Percentiles rank a stretch among this genome's conserved stretches.
phyloP scores from a whole-genome alignment of 106 monocot species.

The Amphibolis antarctica region DNA sequence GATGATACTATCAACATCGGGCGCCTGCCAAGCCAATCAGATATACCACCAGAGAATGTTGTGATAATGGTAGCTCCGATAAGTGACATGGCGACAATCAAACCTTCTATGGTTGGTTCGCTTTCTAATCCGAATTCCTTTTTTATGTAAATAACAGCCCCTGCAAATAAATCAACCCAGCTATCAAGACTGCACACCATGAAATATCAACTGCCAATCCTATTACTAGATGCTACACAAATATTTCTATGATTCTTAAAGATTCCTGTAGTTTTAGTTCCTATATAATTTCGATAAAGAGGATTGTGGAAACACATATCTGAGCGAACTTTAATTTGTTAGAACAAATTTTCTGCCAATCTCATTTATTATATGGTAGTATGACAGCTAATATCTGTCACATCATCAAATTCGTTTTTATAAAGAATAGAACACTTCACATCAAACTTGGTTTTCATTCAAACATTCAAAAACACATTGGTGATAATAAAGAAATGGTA shows the following conservation, averaged over 20 bases:
- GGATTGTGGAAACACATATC: background rate
- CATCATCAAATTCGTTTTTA: background rate
- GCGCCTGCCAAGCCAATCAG: slow-evolving; percentile 18
- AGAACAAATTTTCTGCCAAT: background rate
- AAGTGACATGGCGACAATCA: slow-evolving; percentile 24
- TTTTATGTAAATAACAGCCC: slow-evolving; percentile 25
- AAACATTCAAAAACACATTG: background rate
- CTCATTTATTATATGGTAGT: background rate
- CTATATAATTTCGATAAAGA: background rate
- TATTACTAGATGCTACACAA: no score
- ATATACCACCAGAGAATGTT: slow-evolving; percentile 15
- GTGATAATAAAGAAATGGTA: background rate
- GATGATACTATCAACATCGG: slow-evolving; percentile 26
- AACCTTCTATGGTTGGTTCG: slow-evolving; percentile 18
- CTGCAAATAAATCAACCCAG: background rate
- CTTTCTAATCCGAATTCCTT: slow-evolving; percentile 18
- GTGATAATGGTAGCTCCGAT: slow-evolving; percentile 21
- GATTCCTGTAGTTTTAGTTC: background rate
- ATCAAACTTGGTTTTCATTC: background rate
- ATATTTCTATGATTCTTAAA: background rate
- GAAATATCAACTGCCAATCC: background rate
- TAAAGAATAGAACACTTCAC: background rate
- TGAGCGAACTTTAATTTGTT: background rate
- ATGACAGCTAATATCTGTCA: background rate
- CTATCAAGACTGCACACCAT: background rate